Base-by-base conservation (phyloP, 108 stramenopile species). In the Discostella stelligeroides region DNA sequence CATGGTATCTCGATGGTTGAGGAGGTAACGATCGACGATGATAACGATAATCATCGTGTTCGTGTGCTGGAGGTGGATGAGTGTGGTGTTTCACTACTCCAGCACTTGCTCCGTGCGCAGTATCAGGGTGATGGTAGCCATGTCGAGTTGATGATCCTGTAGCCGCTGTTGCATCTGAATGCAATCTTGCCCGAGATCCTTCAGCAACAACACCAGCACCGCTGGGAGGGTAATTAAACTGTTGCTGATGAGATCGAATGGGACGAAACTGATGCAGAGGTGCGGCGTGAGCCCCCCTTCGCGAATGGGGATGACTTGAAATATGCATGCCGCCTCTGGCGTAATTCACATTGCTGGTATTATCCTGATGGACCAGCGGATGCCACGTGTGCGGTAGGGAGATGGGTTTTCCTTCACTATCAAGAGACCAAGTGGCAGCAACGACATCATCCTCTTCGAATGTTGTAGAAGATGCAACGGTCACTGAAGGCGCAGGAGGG, bases 351-450 rank as follows among this genome's bases (percentile, higher is more conserved):
- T 23, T 25, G 12, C 24, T 11, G 3, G 23, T 25, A 10, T 23
- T 23, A 10, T 25, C 21, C 51, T 65, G 21, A 38, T 74, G 75
- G 51, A 41, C 59, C 21, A 42, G 42, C n/a, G 75, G 75, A 62
- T 75, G 75, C 75, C 75, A 75, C 51, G 75, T 61, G 46, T 75
- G 75, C 40, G 37, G 38, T 14, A 62, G 23, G 12, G 57, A 61
- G 27, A 75, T 40, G 20, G 66, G 75, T 0, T 66, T 47, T 28
- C 75, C 75, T 21, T 75, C 75, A 39, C 45, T 66, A 41, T 75
- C 75, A 28, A 60, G 46, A 29, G 65, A 66, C 57, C 65, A 66
- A 10, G 66, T 63, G 21, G 75, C 60, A 6, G 66, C 43, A 15
- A 66, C 38, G 8, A 40, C 14, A 18, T 69, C 68, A 7, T 56